phyloP scores from a whole-genome alignment of 2,329 filamentous ascomycete genomes.

The Scedosporium apiospermum region DNA sequence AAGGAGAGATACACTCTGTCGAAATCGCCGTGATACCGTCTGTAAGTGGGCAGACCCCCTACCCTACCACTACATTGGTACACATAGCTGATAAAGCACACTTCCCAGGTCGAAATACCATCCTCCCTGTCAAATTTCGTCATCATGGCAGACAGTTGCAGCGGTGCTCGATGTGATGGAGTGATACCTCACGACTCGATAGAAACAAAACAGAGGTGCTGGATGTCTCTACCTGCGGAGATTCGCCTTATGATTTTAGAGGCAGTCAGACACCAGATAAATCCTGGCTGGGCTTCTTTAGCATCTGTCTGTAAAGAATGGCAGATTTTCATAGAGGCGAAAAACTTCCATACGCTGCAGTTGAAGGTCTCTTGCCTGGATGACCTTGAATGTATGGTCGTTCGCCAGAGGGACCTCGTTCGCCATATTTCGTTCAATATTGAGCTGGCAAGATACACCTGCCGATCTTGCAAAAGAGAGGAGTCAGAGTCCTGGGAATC shows the following conservation, averaged over 20 bases:
- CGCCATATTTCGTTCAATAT: neutral
- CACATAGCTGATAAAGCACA: no score
- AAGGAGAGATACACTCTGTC: no score
- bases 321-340: neutral
- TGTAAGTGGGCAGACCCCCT: no score
- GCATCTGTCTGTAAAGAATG: slow-evolving; percentile 9
- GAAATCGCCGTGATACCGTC: no score
- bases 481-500: neutral
- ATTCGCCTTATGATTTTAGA: slow-evolving; percentile 22
- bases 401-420: neutral
- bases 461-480: neutral
- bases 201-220: neutral
- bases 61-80: no score
- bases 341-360: neutral
- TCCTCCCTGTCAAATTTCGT: neutral
- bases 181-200: neutral
- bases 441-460: neutral
- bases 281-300: slow-evolving; percentile 20
- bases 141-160: neutral
- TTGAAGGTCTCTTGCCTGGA: neutral
- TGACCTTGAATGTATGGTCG: neutral
- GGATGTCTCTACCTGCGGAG: slow-evolving; percentile 17
- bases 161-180: neutral
- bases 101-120: no score
- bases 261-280: slow-evolving; percentile 16